Base-by-base conservation (phyloP, 2,329 filamentous ascomycete species). In the Taxawa tesnikishii region DNA sequence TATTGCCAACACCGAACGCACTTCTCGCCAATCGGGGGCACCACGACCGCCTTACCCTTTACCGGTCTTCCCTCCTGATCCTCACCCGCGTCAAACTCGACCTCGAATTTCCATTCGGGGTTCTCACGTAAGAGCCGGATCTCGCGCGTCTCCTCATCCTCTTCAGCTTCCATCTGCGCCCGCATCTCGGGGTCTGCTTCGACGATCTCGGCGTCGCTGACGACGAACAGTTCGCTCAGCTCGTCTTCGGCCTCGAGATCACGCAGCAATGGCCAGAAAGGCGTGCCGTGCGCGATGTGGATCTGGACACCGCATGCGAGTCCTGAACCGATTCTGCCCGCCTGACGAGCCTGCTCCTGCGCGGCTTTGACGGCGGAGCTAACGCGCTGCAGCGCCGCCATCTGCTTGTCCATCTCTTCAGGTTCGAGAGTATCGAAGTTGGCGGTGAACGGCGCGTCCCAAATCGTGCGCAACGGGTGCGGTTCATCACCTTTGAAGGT, bases 1-100 rank as follows among this genome's bases (percentile, higher is more conserved):
- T 83, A 93, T 39, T 80, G 73, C 90, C 90, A 98, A 59, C 90
- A 98, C 31, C 90, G 68, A 1, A 73, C 67, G 53, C 90, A 98
- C 55, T 96, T 98, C 28, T 66, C 58, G 9, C 60, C 55, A 10
- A 53, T 53, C 0, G 75, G 67, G 7, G 67, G 58, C 29, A 54
- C 38, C 0, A 59, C 48, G 5, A 43, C 19, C n/a, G 39, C 44
- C 10, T 23, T 33, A 10, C 38, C 43, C 24, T 46, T 41, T 14
- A 46, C 53, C 33, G 19, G 36, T 12, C 37, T 37, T 10, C 38
- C 33, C 7, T 36, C 39, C 2, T 35, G 38, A 18, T 31, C 34
- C 12, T 49, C 31, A 13, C 40, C 37, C 6, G 60, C 40, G 26
- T 59, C 51, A 28, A 66, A 58, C n/a, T 55, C 49, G 9, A 54